Evolutionary conservation across 257 asterid genomes (phyloP), one percentile per base, ranked within the genome.

Genomic region (Solanum pennellii): DNA sequence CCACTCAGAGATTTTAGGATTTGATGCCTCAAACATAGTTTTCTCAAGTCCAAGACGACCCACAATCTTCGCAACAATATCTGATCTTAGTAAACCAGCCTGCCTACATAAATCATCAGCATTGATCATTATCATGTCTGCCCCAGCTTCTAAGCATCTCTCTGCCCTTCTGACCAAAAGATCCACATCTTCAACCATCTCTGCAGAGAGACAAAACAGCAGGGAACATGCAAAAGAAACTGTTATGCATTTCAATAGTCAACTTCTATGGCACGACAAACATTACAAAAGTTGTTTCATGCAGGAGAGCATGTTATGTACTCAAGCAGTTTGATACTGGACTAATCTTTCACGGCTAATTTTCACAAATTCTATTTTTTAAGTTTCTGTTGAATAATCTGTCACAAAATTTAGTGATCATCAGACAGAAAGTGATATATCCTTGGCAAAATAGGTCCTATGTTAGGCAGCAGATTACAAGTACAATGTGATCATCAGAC

Each of bases 111-210:
- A 89, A 66, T 91, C 98, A 88, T 95, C 99, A 42, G 98, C 98
- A 87, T 94, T 96, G 15, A 97, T 92, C 98, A 94, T 94, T 92
- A 97, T 94, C 98, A 97, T 94, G 92, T 97, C 98, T 68, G 98
- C 98, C 31, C 99, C 99, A 69, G 98, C 98, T 93, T 97, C 97
- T 89, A 97, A 93, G 92, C 99, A 97, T 91, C 99, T 95, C 90
- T 97, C 99, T 3, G 99, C 98, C 91, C 93, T 94, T 90, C 98
- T 92, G 74, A 94, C 92, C 92, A 96, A 83, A 83, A 94, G 95
- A 91, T 94, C 91, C 6, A 95, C 98, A 92, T 96, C 98, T 93
- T 96, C 98, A 86, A 96, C 95, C 88, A 92, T 89, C 87, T 96
- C 99, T 96, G 93, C 92, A 89, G 82, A 74, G 82, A 41, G 83